phyloP scores from a whole-genome alignment of 2,329 filamentous ascomycete genomes.

The Emydomyces testavorans region DNA sequence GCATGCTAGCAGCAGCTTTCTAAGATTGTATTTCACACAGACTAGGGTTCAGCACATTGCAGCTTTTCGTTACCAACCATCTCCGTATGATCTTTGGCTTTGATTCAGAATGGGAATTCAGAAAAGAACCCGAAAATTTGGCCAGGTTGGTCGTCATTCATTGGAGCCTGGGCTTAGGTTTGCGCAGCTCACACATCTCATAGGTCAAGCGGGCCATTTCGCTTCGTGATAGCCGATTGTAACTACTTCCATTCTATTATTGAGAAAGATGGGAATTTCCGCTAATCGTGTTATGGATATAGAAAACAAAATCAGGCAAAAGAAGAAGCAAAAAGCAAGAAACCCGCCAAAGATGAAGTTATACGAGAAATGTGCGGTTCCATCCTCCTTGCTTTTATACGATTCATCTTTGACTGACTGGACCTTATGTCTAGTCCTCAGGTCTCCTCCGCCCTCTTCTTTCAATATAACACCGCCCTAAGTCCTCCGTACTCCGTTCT shows the following conservation, averaged over 20 bases:
- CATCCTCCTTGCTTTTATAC: neutral
- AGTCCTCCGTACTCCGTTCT: conserved; percentile 72
- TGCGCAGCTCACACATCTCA: neutral
- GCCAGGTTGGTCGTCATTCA: conserved; percentile 38
- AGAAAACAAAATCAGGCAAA: conserved; percentile 61
- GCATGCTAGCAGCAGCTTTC: neutral
- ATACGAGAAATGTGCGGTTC: conserved; percentile 56
- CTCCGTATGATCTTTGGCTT: neutral
- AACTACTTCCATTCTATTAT: neutral
- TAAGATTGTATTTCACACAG: neutral
- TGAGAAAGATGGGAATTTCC: neutral
- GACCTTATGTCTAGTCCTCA: conserved; percentile 46
- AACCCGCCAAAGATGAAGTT: conserved; percentile 50
- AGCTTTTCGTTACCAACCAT: neutral
- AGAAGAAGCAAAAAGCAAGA: conserved; percentile 41
- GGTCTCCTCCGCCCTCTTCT: conserved; percentile 74
- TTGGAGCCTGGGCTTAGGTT: neutral
- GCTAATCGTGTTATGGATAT: neutral
- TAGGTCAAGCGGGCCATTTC: conserved; percentile 71
- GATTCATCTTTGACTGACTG: neutral
- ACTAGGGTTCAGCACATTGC: neutral
- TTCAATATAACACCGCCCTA: conserved; percentile 75
- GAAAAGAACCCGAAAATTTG: conserved; percentile 90
- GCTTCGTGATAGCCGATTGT: conserved; percentile 62
- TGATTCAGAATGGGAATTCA: conserved; percentile 59